Evolutionary conservation across 1,284 basidiomycete genomes (phyloP), one percentile per base, ranked within the genome.

Genomic region (Rhodotorula mucilaginosa): DNA sequence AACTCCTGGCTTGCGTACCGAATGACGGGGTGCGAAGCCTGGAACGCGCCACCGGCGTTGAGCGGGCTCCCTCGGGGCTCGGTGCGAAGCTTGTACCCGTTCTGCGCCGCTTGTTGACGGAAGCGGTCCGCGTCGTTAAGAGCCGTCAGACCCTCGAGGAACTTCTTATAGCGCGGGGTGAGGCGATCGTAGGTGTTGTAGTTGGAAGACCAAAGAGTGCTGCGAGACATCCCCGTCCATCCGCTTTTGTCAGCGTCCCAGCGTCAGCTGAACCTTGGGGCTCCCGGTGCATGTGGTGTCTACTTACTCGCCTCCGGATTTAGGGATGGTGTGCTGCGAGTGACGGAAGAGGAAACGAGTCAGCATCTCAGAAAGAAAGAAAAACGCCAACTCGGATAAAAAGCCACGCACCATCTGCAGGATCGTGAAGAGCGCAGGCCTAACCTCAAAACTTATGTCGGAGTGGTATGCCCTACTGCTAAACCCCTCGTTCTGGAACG

Each of bases 61-160:
- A 84, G 83, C 0, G 87, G 87, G 19, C 84, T 82, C 4, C 88
- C 88, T 47, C 88, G 76, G 13, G 77, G 76, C 16, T 72, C 77
- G 0, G 77, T 69, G 34, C 79, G 72, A 19, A 81, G 71, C 21
- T 71, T 57, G 74, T 74, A 81, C 13, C 77, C 78, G 56, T 72
- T 74, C 26, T 58, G 46, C 16, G 52, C 52, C 2, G 80, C 76
- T 31, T 78, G 74, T 39, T 85, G 82, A 51, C 84, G 76, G 82
- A 89, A 89, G 61, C 81, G 62, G 64, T 83, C 81, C 15, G 83
- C 88, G 68, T 84, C 82, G 77, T 89, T 88, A 5, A 86, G 81
- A 0, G 88, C 88, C 4, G 86, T 87, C 29, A 89, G 81, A 5
- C 85, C 85, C 75, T 88, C 87, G 70, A 89, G 81, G 79, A 88